phyloP scores from a whole-genome alignment of 2,329 filamentous ascomycete species.

The Paracamarosporium sp. region DNA sequence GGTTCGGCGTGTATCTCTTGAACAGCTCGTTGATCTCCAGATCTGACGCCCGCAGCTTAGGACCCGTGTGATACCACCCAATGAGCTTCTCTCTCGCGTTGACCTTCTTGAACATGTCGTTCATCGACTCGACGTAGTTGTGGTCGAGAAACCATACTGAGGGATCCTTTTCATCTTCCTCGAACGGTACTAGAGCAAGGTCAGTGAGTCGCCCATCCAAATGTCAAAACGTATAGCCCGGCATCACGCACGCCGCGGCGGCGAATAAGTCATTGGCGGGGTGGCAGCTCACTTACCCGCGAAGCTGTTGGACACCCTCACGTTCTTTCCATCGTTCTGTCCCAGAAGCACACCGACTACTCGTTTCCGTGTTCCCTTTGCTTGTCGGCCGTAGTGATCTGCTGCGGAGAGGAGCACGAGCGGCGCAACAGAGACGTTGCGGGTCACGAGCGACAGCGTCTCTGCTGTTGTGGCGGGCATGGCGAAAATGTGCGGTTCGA shows the following conservation, averaged over 20 bases:
- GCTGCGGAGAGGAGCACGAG: slow-evolving; percentile 96
- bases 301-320: slow-evolving; percentile 98
- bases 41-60: slow-evolving; percentile 95
- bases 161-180: slow-evolving; percentile 98
- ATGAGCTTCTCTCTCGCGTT: slow-evolving; percentile 98
- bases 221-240: slow-evolving; percentile 4
- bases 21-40: slow-evolving; percentile 99
- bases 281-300: slow-evolving; percentile 75
- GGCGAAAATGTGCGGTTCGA: slow-evolving; percentile 24
- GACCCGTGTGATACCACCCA: slow-evolving; percentile 99
- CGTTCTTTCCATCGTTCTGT: slow-evolving; percentile 94
- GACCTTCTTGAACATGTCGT: slow-evolving; percentile 99
- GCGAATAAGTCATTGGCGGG: slow-evolving; percentile 12
- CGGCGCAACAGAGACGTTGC: slow-evolving; percentile 95
- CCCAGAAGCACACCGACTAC: slow-evolving; percentile 95
- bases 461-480: slow-evolving; percentile 98
- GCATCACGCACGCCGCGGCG: slow-evolving; percentile 16
- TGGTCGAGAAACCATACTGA: slow-evolving; percentile 99
- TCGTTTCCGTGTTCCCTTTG: slow-evolving; percentile 84
- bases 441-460: slow-evolving; percentile 90
- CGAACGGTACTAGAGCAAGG: slow-evolving; percentile 78
- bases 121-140: slow-evolving; percentile 99
- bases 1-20: slow-evolving; percentile 98
- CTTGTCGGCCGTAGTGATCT: slow-evolving; percentile 96
- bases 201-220: slow-evolving; percentile 26